Evolutionary conservation across 1,284 basidiomycete species (phyloP).

Genomic region (Tausonia pullulans): DNA sequence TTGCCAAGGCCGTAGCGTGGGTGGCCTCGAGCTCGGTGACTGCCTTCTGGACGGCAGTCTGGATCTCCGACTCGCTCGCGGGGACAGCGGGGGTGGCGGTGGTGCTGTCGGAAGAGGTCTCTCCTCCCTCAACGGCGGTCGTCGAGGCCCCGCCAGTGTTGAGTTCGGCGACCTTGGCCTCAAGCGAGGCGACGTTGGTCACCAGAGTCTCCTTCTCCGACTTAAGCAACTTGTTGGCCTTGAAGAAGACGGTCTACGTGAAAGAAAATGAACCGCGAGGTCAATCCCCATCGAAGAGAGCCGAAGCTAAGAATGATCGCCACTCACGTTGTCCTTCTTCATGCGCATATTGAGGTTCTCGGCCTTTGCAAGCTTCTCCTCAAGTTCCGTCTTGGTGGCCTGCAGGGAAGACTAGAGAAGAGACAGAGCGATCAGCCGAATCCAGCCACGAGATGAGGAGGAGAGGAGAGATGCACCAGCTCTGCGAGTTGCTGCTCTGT

Average conservation of each 20-base stretch:
- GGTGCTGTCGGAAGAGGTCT: background rate
- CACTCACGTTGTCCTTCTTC: no score
- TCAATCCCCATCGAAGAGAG: no score
- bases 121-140: background rate
- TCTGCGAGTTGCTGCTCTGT: slow-evolving; percentile 17
- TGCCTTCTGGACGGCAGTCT: slow-evolving; percentile 1
- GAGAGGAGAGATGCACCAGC: background rate
- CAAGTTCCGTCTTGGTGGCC: no score
- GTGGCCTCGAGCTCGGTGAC: slow-evolving; percentile 1
- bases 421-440: background rate
- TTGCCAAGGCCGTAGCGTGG: slow-evolving; percentile 6
- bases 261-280: no score
- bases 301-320: no score
- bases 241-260: no score
- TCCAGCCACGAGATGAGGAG: background rate
- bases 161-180: slow-evolving; percentile 24
- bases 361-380: no score
- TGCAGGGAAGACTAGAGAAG: no score
- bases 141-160: slow-evolving; percentile 17
- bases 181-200: slow-evolving; percentile 19
- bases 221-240: background rate
- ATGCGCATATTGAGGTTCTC: no score
- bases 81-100: slow-evolving; percentile 1
- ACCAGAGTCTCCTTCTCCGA: background rate
- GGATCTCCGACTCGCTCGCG: slow-evolving; percentile 3